A percentile compares a stretch with the other conserved stretches of the same genome.
phyloP scores from a whole-genome alignment of 2,329 filamentous ascomycete species.

The Raffaelea albimanens region DNA sequence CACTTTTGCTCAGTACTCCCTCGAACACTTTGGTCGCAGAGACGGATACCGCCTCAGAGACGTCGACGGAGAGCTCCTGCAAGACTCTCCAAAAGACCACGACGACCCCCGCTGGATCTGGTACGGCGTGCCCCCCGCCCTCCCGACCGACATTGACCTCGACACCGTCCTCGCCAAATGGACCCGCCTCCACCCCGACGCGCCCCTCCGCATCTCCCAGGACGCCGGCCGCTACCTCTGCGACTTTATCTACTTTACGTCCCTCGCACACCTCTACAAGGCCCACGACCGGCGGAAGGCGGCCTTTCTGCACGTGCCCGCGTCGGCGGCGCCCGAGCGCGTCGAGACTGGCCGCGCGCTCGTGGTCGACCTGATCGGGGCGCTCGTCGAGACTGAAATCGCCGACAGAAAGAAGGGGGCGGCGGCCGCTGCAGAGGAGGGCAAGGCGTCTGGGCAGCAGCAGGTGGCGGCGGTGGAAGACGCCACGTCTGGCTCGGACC shows the following conservation, averaged over 20 bases:
- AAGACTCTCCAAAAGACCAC: conserved; percentile 31
- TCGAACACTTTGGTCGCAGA: conserved; percentile 62
- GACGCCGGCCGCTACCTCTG: conserved; percentile 67
- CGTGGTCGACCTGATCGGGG: conserved; percentile 43
- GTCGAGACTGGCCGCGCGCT: conserved; percentile 42
- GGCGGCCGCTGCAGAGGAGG: not conserved
- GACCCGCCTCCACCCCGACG: conserved; percentile 35
- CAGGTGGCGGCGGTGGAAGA: too few species aligned
- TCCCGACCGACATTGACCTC: conserved; percentile 48
- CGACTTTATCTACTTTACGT: conserved; percentile 70
- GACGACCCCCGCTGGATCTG: conserved; percentile 41
- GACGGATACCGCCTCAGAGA: conserved; percentile 64
- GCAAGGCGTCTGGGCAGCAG: not conserved
- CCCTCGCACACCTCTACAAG: conserved; percentile 48
- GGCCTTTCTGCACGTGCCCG: conserved; percentile 65
- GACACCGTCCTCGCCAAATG: conserved; percentile 48
- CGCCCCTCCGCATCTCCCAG: conserved; percentile 50
- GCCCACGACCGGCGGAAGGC: conserved; percentile 37
- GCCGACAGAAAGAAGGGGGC: not conserved
- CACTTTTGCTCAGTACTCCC: too few species aligned
- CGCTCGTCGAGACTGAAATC: conserved; percentile 44
- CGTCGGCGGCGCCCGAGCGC: conserved; percentile 38
- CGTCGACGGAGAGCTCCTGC: conserved; percentile 53
- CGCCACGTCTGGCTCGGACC: not conserved
- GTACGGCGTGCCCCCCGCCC: conserved; percentile 42